phyloP scores from a whole-genome alignment of 2,329 filamentous ascomycete genomes.

The Arthrobotrys megalospora region DNA sequence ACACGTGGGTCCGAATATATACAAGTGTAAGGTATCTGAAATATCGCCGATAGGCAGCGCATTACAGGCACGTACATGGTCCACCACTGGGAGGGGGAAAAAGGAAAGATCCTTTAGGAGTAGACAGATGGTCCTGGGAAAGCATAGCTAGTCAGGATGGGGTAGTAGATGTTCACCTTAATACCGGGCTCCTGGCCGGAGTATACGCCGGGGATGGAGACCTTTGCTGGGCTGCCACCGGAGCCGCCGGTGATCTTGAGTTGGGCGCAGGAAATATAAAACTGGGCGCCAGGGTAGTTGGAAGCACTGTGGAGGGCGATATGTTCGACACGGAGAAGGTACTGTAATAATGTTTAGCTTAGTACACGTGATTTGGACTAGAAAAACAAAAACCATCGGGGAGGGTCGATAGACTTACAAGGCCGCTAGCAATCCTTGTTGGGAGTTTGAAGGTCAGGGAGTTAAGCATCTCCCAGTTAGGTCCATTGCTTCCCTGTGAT shows the following conservation, averaged over 20 bases:
- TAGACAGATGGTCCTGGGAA: constrained; percentile 63
- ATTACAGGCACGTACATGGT: background rate
- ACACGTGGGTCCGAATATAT: constrained; percentile 4
- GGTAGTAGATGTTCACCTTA: constrained; percentile 63
- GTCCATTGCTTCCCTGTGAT: constrained; percentile 68
- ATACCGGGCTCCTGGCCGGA: constrained; percentile 61
- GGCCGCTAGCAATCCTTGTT: constrained; percentile 67
- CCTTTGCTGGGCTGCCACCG: constrained; percentile 66
- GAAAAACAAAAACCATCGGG: background rate
- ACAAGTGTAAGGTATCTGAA: background rate
- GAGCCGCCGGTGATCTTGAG: constrained; percentile 68
- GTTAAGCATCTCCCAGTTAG: constrained; percentile 59
- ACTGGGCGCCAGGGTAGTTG: constrained; percentile 66
- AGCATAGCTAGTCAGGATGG: constrained; percentile 59
- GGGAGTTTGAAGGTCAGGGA: constrained; percentile 69
- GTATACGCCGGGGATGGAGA: constrained; percentile 68
- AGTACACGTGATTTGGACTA: background rate
- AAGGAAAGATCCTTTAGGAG: constrained; percentile 31
- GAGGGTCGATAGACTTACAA: constrained; percentile 22
- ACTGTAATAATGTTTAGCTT: constrained; percentile 59
- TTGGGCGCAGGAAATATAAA: constrained; percentile 68
- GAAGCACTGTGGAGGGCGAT: constrained; percentile 66
- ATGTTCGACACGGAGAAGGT: constrained; percentile 67
- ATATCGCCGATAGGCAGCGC: constrained; percentile 9
- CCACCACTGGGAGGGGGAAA: background rate